phyloP scores from a whole-genome alignment of 1,139 yeast species.

The Casaregolazyma lundiana region DNA sequence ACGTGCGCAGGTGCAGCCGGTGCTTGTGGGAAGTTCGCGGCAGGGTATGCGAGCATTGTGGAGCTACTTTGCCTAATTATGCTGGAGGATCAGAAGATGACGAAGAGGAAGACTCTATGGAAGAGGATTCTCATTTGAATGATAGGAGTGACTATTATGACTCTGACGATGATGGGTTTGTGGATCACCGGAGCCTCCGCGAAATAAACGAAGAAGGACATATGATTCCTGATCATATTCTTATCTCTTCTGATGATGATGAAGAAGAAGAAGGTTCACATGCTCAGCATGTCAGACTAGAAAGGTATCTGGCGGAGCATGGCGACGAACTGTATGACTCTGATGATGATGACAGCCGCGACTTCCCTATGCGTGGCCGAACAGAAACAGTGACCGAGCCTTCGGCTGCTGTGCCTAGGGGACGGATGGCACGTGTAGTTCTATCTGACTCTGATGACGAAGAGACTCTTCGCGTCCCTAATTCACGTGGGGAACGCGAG shows the following conservation, averaged over 20 bases:
- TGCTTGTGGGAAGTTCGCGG: slow-evolving; percentile 29
- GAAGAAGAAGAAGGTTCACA: neutral
- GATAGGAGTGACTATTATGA: slow-evolving; percentile 6
- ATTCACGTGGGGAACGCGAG: neutral
- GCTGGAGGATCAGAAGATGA: slow-evolving; percentile 7
- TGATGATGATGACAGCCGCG: neutral
- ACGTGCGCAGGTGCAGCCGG: slow-evolving; percentile 25
- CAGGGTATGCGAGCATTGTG: slow-evolving; percentile 23
- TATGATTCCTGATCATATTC: neutral
- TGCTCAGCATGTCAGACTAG: too few relatives aligned
- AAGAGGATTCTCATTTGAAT: slow-evolving; percentile 6
- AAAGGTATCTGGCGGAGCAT: too few relatives aligned
- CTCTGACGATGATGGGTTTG: slow-evolving; percentile 12
- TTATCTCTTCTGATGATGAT: slow-evolving; percentile 1
- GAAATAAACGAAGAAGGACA: too few relatives aligned
- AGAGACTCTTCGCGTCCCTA: neutral
- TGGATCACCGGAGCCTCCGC: slow-evolving; percentile 9
- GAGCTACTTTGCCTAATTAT: slow-evolving; percentile 35
- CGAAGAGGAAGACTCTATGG: slow-evolving; percentile 7
- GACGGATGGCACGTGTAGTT: neutral
- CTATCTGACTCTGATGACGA: neutral
- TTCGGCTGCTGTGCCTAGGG: neutral
- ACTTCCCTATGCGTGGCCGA: neutral
- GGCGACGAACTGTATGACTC: too few relatives aligned
- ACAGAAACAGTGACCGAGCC: slow-evolving; percentile 37